Evolutionary conservation across 1,284 basidiomycete species (phyloP), one percentile per base, ranked within the genome.

Genomic region (Athelia psychrophila): DNA sequence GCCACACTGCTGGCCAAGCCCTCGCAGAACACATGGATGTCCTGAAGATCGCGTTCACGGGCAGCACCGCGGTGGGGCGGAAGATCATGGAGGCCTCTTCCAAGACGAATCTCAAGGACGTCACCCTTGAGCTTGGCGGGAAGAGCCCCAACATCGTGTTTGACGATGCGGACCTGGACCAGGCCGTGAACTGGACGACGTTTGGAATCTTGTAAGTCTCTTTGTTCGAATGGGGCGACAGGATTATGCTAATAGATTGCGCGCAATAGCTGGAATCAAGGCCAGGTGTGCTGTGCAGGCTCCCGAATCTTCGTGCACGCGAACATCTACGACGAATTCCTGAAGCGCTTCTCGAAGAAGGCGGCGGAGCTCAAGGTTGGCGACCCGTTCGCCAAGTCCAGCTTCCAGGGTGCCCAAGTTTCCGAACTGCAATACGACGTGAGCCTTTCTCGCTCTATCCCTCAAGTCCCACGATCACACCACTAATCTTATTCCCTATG

Each of bases 101-200:
- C 3, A 83, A 86, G 72, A 86, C 80, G 47, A 95, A 97, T 68
- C 69, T 98, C 61, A 96, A 96, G 77, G 83, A 81, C 48, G 88
- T 96, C 48, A 93, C 93, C 3, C 84, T 97, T 60, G 95, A 98
- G 73, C 81, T 98, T 47, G 95, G 95, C 35, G 94, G 95, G 33
- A 98, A 97, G 80, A 88, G 86, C 54, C 91, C 93, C 20, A 91
- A 86, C 64, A 80, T 89, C 64, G 75, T 90, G 55, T 88, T 84
- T 55, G 74, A 89, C 54, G 87, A 90, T 58, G 84, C 85, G 0
- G 79, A 88, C 61, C 58, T 96, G 49, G 88, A 92, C 2, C 79
- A 88, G 65, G 90, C 93, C 25, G 82, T 93, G 44, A 77, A 82
- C 56, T 96, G 92, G 90, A 78, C 92, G 20, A 75, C 83, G 1